A percentile compares a stretch with the other conserved stretches of the same genome.
These are phyloP conservation scores for Pythium dissotocum DNA, from an alignment of 352 stramenopile species.

Conservation along the genomic window DNA sequence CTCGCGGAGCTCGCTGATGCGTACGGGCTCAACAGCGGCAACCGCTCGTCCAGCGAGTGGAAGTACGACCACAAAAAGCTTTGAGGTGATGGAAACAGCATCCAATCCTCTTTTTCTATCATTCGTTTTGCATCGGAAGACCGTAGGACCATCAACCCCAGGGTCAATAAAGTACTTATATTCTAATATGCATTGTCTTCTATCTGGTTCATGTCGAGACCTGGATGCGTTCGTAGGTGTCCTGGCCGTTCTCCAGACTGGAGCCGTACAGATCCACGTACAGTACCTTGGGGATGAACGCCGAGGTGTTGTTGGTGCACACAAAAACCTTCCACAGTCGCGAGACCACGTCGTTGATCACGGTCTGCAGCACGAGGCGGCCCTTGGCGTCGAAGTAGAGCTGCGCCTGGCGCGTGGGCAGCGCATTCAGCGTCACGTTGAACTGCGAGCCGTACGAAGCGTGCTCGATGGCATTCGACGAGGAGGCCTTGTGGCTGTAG, in stretches of 20 bases:
- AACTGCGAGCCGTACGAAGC: slow-evolving; percentile 44
- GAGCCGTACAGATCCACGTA: slow-evolving; percentile 78
- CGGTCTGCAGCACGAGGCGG: slow-evolving; percentile 54
- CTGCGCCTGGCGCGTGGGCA: slow-evolving; percentile 49
- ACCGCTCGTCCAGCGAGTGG: slow-evolving; percentile 27
- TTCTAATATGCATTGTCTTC: not conserved
- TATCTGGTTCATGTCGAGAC: slow-evolving; percentile 24
- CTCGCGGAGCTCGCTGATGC: slow-evolving; percentile 90
- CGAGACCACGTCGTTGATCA: slow-evolving; percentile 44
- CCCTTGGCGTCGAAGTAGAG: slow-evolving; percentile 64
- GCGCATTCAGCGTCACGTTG: slow-evolving; percentile 64
- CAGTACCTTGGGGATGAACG: slow-evolving; percentile 74
- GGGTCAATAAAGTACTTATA: slow-evolving; percentile 7
- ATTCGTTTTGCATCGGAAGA: not conserved
- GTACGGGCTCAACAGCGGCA: slow-evolving; percentile 42
- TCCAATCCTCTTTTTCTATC: too few species aligned
- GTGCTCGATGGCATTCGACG: slow-evolving; percentile 1
- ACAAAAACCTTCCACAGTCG: slow-evolving; percentile 78
- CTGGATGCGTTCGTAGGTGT: slow-evolving; percentile 67
- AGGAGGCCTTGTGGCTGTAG: slow-evolving; percentile 50
- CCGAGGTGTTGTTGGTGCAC: slow-evolving; percentile 50
- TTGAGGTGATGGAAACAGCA: not conserved
- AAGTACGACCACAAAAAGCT: slow-evolving; percentile 69
- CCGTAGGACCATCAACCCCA: not conserved
- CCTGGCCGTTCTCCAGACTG: slow-evolving; percentile 41